Evolutionary conservation across 805 yeast genomes (phyloP).

Genomic region (Suhomyces sp.): DNA sequence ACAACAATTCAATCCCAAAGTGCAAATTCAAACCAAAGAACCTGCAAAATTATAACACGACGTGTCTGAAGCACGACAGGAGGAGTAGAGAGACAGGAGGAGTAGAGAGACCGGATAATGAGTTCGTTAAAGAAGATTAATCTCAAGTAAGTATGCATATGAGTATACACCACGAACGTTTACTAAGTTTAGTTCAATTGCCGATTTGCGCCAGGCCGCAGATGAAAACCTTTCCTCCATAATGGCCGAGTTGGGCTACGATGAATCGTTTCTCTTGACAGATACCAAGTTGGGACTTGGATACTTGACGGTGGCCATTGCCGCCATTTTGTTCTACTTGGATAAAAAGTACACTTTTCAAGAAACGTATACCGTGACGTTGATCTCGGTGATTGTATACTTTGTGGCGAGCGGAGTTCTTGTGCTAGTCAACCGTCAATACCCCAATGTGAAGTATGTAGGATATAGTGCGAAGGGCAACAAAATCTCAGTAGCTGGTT

Average conservation of each 20-base stretch:
- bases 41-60: neutral
- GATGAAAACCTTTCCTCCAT: conserved; percentile 48
- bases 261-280: conserved; percentile 43
- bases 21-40: too few species aligned
- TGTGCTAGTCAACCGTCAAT: conserved; percentile 31
- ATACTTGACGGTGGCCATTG: conserved; percentile 42
- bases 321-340: conserved; percentile 44
- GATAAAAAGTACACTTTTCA: conserved; percentile 50
- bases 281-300: conserved; percentile 53
- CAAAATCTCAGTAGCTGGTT: conserved; percentile 39
- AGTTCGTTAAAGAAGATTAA: conserved; percentile 18
- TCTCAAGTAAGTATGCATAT: conserved; percentile 30
- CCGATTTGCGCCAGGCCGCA: conserved; percentile 45
- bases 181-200: conserved; percentile 37
- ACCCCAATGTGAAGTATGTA: conserved; percentile 46
- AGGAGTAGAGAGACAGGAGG: neutral
- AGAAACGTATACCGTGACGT: conserved; percentile 35
- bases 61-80: neutral
- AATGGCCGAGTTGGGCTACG: conserved; percentile 44
- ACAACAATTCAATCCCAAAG: too few species aligned
- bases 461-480: conserved; percentile 36
- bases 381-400: conserved; percentile 36
- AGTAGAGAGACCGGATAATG: neutral
- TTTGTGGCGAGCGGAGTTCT: conserved; percentile 33
- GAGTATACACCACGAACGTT: neutral